Percentiles rank a stretch among this genome's conserved stretches.
phyloP scores from a whole-genome alignment of 129 eudicot species.

The Oenanthe sinensis region DNA sequence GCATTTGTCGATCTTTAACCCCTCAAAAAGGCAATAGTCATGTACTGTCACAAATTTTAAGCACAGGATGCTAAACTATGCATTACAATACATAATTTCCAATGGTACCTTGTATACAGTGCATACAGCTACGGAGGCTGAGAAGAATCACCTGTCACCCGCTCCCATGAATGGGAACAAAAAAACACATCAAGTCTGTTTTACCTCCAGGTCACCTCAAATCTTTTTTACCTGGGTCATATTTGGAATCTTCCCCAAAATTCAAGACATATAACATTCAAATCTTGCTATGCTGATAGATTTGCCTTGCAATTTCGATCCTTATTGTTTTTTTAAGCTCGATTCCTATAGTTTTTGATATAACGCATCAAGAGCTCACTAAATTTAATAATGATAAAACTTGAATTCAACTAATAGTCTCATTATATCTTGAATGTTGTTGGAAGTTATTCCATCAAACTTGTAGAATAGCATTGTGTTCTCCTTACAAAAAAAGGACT shows the following conservation, averaged over 20 bases:
- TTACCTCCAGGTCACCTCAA: background rate
- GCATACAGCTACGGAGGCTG: background rate
- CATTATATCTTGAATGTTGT: background rate
- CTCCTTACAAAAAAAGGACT: background rate
- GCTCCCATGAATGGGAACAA: background rate
- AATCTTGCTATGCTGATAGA: background rate
- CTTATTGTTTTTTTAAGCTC: background rate
- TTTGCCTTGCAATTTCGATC: background rate
- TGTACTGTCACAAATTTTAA: background rate
- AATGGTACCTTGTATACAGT: background rate
- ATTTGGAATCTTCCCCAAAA: background rate
- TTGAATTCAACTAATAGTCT: background rate
- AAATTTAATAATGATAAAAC: background rate
- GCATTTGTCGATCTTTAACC: background rate
- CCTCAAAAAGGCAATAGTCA: background rate
- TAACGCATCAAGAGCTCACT: background rate
- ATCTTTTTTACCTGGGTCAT: background rate
- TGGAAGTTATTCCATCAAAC: background rate
- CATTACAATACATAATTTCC: background rate
- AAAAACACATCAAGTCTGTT: background rate
- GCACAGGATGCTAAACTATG: background rate
- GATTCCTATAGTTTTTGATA: background rate
- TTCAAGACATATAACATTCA: background rate
- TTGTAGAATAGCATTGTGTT: background rate
- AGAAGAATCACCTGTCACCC: background rate